Base-by-base conservation (phyloP, 768 basidiomycete species). In the Serpula lacrymans region DNA sequence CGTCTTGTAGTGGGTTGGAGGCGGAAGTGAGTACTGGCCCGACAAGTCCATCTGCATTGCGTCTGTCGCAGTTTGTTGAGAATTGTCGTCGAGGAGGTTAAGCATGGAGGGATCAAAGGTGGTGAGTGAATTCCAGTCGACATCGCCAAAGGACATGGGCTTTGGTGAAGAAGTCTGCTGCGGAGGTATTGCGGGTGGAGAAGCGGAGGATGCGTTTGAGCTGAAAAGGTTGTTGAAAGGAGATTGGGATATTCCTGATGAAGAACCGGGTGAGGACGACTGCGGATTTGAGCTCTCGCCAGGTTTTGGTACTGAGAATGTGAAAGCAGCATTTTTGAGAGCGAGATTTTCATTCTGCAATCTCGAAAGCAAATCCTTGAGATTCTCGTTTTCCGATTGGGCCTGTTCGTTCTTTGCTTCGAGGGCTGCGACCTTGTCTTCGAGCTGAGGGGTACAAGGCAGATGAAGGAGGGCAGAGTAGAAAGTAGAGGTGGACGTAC, bases 371-470 rank as follows among this genome's bases (percentile, higher is more conserved):
- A 95, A 74, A 56, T 94, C 92, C 33, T 88, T 82, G 17, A 96
- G 71, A 54, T 94, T 95, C 47, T 87, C 84, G 51, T 97, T 95
- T 66, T 95, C 93, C 17, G 81, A 65, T 41, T 67, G 65, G 0
- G 85, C 75, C 17, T 71, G 72, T 32, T 83, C 79, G 48, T 89
- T 88, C 64, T 89, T 86, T 4, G 81, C 80, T 56, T 93, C 90
- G 17, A 97, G 81, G 28, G 80, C 83, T 3, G 87, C 80, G 14
- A 97, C 82, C 59, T 93, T 82, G 60, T 93, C 91, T 60, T 98
- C 95, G 39, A 98, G 72, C 88, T 96, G 32, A 14, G 32, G 21
- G 23, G 6, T 27, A 16, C 33, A 30, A 37, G 42, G 13, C 38
- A 48, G 33, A 44, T 25, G 12, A 41, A 50, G 37, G 34, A 11